Evolutionary conservation across 2,329 filamentous ascomycete genomes (phyloP).

Genomic region (Claviceps lovelessii): DNA sequence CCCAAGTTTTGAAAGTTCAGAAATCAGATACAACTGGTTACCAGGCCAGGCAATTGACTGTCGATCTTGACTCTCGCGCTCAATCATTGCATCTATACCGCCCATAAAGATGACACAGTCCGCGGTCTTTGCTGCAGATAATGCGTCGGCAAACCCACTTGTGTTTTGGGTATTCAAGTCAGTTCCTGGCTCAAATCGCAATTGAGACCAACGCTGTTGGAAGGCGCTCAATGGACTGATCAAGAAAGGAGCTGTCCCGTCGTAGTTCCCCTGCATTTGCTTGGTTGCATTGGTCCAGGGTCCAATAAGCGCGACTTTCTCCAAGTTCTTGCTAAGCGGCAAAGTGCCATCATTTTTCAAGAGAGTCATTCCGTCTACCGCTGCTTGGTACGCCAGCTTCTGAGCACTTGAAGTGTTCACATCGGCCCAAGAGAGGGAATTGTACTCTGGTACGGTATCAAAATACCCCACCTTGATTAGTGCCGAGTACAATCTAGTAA

Average conservation of each 20-base stretch:
- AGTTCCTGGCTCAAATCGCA: neutral
- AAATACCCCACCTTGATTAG: slow-evolving; percentile 45
- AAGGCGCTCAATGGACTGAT: slow-evolving; percentile 6
- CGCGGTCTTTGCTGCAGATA: neutral
- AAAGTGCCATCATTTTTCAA: slow-evolving; percentile 40
- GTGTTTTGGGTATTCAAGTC: neutral
- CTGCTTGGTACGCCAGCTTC: slow-evolving; percentile 41
- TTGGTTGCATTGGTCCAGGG: slow-evolving; percentile 26
- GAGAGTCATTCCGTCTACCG: slow-evolving; percentile 30
- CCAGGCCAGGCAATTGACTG: slow-evolving; percentile 35
- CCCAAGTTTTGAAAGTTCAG: slow-evolving; percentile 18
- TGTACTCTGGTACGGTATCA: slow-evolving; percentile 34
- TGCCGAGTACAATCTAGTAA: slow-evolving; percentile 34
- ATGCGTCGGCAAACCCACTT: neutral
- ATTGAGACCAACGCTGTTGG: neutral
- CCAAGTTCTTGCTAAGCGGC: slow-evolving; percentile 24
- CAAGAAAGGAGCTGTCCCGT: slow-evolving; percentile 12
- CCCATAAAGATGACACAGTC: slow-evolving; percentile 41
- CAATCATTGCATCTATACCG: slow-evolving; percentile 38
- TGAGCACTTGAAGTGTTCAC: slow-evolving; percentile 40
- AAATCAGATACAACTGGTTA: slow-evolving; percentile 36
- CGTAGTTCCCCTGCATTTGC: slow-evolving; percentile 13
- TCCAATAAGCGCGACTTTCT: slow-evolving; percentile 16
- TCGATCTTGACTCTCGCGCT: slow-evolving; percentile 38
- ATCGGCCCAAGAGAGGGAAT: slow-evolving; percentile 37